Evolutionary conservation across 2,329 filamentous ascomycete genomes (phyloP).

Genomic region (Alternaria viburni): DNA sequence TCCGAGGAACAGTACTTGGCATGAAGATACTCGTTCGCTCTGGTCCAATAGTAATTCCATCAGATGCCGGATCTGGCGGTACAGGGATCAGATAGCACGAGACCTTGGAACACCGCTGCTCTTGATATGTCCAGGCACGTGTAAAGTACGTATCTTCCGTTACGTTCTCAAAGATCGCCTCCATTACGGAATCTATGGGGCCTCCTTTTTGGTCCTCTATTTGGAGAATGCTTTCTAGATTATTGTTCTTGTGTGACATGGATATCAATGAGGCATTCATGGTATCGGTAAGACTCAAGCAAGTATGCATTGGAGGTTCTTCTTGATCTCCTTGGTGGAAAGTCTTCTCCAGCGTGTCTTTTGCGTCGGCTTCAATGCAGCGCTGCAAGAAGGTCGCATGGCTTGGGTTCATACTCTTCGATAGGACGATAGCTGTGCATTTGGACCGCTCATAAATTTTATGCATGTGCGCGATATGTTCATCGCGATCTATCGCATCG

Average conservation of each 20-base stretch:
- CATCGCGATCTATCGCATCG: not conserved
- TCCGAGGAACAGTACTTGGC: not conserved
- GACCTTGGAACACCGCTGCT: not conserved
- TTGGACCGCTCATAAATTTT: not conserved
- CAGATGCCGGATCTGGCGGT: not conserved
- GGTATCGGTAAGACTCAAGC: too few species aligned
- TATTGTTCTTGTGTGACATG: too few species aligned
- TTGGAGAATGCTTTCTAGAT: too few species aligned
- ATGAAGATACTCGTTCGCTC: not conserved
- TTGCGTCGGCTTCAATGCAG: not conserved
- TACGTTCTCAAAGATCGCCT: too few species aligned
- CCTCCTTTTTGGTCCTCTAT: too few species aligned
- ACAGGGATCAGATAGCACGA: not conserved
- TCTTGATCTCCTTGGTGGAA: too few species aligned
- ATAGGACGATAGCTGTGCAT: not conserved
- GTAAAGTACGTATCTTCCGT: not conserved
- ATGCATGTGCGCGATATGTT: not conserved
- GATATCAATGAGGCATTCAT: too few species aligned
- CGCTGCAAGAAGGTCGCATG: not conserved
- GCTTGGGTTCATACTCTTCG: not conserved
- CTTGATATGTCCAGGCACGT: not conserved
- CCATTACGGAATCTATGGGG: too few species aligned
- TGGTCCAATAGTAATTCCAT: not conserved
- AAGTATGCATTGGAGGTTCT: too few species aligned
- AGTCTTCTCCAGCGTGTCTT: not conserved